Percentiles rank a stretch among this genome's conserved stretches.
Conservation (phyloP, 164 flowering plant species). For the Chloranthus sessilifolius region DNA sequence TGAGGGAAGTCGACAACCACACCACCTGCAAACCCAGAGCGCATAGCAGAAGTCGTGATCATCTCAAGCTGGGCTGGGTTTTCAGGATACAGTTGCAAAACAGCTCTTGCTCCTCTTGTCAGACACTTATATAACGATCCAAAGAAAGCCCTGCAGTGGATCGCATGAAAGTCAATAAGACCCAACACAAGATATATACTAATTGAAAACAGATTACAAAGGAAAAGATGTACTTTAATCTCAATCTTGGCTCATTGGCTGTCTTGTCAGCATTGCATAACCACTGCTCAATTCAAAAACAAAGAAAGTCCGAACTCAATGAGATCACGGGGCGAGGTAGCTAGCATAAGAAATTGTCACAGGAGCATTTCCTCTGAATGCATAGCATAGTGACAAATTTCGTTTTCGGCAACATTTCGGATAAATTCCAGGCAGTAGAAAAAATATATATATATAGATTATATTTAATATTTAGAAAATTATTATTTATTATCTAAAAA, state of each 20-base stretch:
- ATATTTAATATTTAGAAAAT: too few relatives aligned
- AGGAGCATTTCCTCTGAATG: too few relatives aligned
- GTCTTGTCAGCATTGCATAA: slow-evolving; percentile 96
- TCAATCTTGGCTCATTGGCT: slow-evolving; percentile 72
- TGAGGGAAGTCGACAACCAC: slow-evolving; percentile 90
- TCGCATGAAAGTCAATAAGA: slow-evolving; percentile 6
- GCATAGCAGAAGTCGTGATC: slow-evolving; percentile 81
- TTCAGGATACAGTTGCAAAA: slow-evolving; percentile 86
- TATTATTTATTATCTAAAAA: too few relatives aligned
- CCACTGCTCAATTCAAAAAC: slow-evolving; percentile 62
- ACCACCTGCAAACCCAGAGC: slow-evolving; percentile 94
- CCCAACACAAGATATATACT: too few relatives aligned
- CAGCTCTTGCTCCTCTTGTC: slow-evolving; percentile 91
- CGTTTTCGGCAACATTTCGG: too few relatives aligned
- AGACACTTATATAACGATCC: slow-evolving; percentile 78
- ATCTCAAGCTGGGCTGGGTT: slow-evolving; percentile 78
- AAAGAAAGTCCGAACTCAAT: neutral
- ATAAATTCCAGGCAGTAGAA: too few relatives aligned
- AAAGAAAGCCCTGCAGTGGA: slow-evolving; percentile 75
- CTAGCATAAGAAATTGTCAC: too few relatives aligned
- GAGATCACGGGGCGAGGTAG: too few relatives aligned
- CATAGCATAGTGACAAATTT: too few relatives aligned
- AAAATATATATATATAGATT: too few relatives aligned
- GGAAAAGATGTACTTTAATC: slow-evolving; percentile 62
- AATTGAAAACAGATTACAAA: neutral